Conservation (phyloP, 2,329 filamentous ascomycete genomes). For the Colletotrichum lini region DNA sequence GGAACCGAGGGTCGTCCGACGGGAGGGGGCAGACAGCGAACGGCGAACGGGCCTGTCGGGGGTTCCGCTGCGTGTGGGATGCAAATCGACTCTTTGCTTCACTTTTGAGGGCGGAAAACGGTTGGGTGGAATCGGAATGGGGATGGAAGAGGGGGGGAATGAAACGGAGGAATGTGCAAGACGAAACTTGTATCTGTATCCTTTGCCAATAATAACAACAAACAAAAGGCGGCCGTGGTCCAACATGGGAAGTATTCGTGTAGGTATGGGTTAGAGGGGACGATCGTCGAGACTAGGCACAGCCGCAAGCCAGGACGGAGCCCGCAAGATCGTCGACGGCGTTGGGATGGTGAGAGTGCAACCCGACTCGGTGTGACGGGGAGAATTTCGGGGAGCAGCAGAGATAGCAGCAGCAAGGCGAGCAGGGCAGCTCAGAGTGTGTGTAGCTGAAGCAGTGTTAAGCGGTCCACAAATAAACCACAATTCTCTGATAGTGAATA, state of each 20-base stretch:
- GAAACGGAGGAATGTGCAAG: background rate
- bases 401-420: background rate
- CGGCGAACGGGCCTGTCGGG: slow-evolving; percentile 2
- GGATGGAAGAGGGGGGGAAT: background rate
- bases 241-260: background rate
- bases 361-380: background rate
- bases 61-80: background rate
- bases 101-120: background rate
- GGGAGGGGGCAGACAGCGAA: background rate
- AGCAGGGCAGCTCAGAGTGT: background rate
- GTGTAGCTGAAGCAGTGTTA: slow-evolving; percentile 28
- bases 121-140: background rate
- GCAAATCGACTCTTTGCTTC: no score
- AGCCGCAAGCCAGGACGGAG: background rate
- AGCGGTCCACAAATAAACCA: slow-evolving; percentile 26
- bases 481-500: slow-evolving; percentile 6
- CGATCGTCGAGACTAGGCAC: background rate
- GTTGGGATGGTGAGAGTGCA: background rate
- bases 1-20: background rate
- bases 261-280: background rate
- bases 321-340: background rate
- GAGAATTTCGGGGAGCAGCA: background rate
- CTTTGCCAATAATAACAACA: slow-evolving; percentile 2
- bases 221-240: background rate
- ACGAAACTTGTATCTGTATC: background rate